Conservation (phyloP, 306 rosid genomes). For the Gleditsia sinensis region DNA sequence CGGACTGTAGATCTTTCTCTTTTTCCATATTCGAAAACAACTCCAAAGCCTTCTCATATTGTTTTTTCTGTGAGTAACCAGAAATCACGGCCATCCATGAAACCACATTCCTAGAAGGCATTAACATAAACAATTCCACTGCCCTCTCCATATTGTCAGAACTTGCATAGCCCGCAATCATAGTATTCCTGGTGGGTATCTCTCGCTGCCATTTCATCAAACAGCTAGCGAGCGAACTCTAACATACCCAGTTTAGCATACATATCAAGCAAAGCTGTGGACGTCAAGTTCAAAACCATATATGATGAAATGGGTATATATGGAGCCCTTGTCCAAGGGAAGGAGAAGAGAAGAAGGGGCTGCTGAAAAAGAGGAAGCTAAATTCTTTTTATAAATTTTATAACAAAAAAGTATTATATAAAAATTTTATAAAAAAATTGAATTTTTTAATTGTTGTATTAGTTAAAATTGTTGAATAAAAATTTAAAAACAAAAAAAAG, state of each 20-base stretch:
- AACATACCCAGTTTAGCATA: constrained; percentile 54
- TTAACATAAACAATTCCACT: constrained; percentile 45
- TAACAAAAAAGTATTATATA: too few relatives aligned
- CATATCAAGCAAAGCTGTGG: constrained; percentile 64
- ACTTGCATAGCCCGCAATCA: constrained; percentile 56
- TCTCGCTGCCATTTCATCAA: constrained; percentile 57
- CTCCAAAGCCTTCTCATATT: constrained; percentile 57
- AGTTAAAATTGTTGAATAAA: too few relatives aligned
- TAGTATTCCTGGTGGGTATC: constrained; percentile 63
- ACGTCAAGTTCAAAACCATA: constrained; percentile 55
- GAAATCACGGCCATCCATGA: constrained; percentile 72
- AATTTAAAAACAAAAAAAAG: too few relatives aligned
- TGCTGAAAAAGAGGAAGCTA: constrained; percentile 60
- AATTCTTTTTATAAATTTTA: too few relatives aligned
- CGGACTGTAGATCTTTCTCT: constrained; percentile 44
- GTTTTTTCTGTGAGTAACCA: constrained; percentile 58
- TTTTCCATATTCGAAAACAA: constrained; percentile 59
- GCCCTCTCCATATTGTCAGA: constrained; percentile 64
- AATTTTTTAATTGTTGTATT: too few relatives aligned
- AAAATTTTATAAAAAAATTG: too few relatives aligned
- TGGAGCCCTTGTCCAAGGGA: constrained; percentile 51
- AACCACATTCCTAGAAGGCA: constrained; percentile 63
- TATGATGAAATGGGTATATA: constrained; percentile 59
- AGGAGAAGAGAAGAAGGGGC: constrained; percentile 45
- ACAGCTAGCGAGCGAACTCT: constrained; percentile 48